A percentile compares a stretch with the other conserved stretches of the same genome.
phyloP scores from a whole-genome alignment of 2,329 filamentous ascomycete genomes.

The Colletotrichum sp. region DNA sequence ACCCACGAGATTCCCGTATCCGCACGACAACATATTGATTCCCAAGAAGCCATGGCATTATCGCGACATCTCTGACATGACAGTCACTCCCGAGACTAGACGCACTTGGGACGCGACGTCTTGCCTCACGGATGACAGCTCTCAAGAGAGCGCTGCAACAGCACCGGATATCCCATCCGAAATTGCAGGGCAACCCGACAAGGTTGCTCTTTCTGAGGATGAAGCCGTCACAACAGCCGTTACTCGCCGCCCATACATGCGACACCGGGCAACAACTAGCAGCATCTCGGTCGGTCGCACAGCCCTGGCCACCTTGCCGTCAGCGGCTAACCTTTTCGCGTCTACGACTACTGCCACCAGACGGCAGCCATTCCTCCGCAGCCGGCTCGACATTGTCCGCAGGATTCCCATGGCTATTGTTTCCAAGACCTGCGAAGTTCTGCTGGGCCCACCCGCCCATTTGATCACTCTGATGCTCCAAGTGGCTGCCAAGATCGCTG shows the following conservation, averaged over 20 bases:
- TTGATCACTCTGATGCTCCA: constrained; percentile 80
- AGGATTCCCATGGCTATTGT: constrained; percentile 70
- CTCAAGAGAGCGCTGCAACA: constrained; percentile 29
- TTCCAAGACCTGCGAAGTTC: constrained; percentile 76
- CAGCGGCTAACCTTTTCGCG: constrained; percentile 69
- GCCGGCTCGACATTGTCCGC: constrained; percentile 48
- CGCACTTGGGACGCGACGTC: constrained; percentile 33
- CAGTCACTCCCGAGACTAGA: constrained; percentile 35
- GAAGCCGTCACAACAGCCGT: constrained; percentile 26
- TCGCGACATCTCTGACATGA: constrained; percentile 36
- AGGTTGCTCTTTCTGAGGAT: constrained; percentile 1
- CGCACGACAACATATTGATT: constrained; percentile 43
- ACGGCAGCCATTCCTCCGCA: constrained; percentile 36
- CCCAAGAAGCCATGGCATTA: constrained; percentile 33
- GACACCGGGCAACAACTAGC: constrained; percentile 59
- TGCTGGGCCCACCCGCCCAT: constrained; percentile 81
- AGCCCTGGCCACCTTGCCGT: constrained; percentile 70
- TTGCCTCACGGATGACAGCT: constrained; percentile 28
- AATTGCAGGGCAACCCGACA: constrained; percentile 4
- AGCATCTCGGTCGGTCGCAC: constrained; percentile 57
- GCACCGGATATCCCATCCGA: constrained; percentile 23
- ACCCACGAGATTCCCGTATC: constrained; percentile 38
- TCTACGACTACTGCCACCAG: constrained; percentile 39
- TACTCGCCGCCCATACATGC: constrained; percentile 44
- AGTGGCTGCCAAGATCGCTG: constrained; percentile 78